phyloP scores from a whole-genome alignment of 495 filamentous ascomycete genomes.

The Annulohypoxylon maeteangense region DNA sequence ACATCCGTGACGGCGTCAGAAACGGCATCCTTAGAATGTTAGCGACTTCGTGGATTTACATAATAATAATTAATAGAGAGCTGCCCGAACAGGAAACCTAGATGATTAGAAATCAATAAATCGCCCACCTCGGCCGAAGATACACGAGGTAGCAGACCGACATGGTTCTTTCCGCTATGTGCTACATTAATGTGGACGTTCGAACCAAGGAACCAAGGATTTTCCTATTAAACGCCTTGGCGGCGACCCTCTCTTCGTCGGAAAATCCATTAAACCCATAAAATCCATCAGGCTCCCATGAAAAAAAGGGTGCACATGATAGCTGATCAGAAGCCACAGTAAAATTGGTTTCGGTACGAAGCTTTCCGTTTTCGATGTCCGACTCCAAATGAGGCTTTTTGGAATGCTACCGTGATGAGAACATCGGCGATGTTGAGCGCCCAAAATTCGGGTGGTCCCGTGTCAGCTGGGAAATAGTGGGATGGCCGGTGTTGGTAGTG shows the following conservation, averaged over 20 bases:
- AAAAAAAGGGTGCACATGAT: background rate
- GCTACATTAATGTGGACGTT: slow-evolving; percentile 1
- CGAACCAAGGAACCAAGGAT: background rate
- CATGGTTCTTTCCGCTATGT: slow-evolving; percentile 1
- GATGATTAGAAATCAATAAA: slow-evolving; percentile 15
- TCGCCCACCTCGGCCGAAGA: background rate
- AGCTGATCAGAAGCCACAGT: background rate
- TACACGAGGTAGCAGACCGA: background rate
- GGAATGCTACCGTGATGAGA: background rate
- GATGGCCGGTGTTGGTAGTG: slow-evolving; percentile 3
- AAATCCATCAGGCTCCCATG: background rate
- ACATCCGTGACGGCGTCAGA: background rate
- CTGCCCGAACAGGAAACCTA: background rate
- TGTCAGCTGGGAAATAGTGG: slow-evolving; percentile 2
- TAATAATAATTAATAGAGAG: background rate
- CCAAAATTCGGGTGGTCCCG: background rate
- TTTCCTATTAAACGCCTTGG: slow-evolving; percentile 5
- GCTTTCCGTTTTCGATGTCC: background rate
- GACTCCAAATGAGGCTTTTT: slow-evolving; percentile 20
- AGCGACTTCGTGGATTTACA: background rate
- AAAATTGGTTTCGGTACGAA: background rate
- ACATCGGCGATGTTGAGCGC: background rate
- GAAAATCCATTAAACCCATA: background rate
- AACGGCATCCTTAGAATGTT: background rate
- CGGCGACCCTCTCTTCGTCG: background rate